Base-by-base conservation (phyloP, 1,284 basidiomycete species). In the Ustilago vetiveriae region DNA sequence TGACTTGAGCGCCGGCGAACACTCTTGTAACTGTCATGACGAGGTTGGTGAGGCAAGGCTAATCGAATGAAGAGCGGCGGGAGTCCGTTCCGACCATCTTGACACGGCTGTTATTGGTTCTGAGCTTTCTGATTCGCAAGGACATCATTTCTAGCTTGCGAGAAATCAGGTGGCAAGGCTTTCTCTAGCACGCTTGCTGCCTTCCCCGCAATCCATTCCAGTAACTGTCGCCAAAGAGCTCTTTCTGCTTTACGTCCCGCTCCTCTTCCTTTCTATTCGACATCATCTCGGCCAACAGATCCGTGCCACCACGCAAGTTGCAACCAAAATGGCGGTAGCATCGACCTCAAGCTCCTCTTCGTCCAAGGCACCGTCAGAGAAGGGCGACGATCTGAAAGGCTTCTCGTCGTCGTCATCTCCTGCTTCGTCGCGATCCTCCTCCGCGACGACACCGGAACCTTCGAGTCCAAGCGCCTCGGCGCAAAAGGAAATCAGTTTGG, bases 381-480 rank as follows among this genome's bases (percentile, higher is more conserved):
- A 40, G 27, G 59, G 51, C 16, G 32, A 32, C 11, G 50, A 58
- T 14, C 17, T 40, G 14, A 36, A 26, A 14, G 52, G 42, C 21
- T 60, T 54, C 37, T 42, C 41, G 11, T 53, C 38, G 14, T 56
- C 62, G 13, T 45, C 57, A 1, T 54, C 68, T 6, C 41, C 56
- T 6, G 38, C 42, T 0, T 54, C 68, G 2, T 40, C 45, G 21
- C 49, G 37, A 10, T 48, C 56, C 8, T 68, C 65, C 13, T 42
- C 51, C 4, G 55, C 49, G 8, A 73, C 69, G 0, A 62, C 72
- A 17, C 56, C 69, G 4, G 65, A 67, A 27, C 63, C 64, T 23
- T 62, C 70, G 24, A 65, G 60, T 42, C 62, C 63, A 0, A 48
- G 27, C 9, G 17, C 49, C 37, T 36, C 41, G 10, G 24, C 49